Conservation (phyloP, 805 yeast species). For the Kodamaea neixiangensis region DNA sequence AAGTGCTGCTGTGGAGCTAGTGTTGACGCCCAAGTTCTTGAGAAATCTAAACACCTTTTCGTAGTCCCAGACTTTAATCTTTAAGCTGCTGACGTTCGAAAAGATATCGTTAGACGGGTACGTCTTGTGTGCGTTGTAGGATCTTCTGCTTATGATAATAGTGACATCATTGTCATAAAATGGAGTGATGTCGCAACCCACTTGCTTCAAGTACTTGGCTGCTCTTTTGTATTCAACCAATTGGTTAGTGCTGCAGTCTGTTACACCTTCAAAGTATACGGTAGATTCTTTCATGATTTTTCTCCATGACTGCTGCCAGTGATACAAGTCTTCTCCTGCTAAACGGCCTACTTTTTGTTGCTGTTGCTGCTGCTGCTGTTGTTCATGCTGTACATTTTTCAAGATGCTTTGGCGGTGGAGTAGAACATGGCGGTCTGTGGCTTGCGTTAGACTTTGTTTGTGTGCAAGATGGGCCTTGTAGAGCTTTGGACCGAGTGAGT, state of each 20-base stretch:
- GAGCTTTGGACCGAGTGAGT: slow-evolving; percentile 1
- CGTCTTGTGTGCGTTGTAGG: slow-evolving; percentile 38
- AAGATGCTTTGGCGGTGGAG: slow-evolving; percentile 6
- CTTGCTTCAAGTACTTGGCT: slow-evolving; percentile 43
- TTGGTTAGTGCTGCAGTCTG: slow-evolving; percentile 32
- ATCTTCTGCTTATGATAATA: slow-evolving; percentile 73
- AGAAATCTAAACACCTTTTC: slow-evolving; percentile 84
- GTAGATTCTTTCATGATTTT: slow-evolving; percentile 58
- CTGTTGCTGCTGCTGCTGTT: slow-evolving; percentile 1
- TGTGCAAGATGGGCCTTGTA: slow-evolving; percentile 1
- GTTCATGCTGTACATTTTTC: slow-evolving; percentile 6
- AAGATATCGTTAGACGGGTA: slow-evolving; percentile 64
- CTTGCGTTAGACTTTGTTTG: not conserved
- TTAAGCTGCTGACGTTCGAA: slow-evolving; percentile 57
- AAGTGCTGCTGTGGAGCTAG: slow-evolving; percentile 5
- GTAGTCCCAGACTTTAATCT: slow-evolving; percentile 82
- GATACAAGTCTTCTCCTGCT: slow-evolving; percentile 48
- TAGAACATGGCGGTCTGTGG: not conserved
- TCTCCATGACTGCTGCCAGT: slow-evolving; percentile 70
- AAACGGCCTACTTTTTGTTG: slow-evolving; percentile 26
- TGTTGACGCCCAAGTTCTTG: slow-evolving; percentile 51
- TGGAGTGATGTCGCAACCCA: slow-evolving; percentile 49
- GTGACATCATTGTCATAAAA: slow-evolving; percentile 61
- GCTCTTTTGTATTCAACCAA: slow-evolving; percentile 45
- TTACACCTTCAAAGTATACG: slow-evolving; percentile 62